Conservation (phyloP, 371 early-diverging fungal species). For the Zychaea mexicana region DNA sequence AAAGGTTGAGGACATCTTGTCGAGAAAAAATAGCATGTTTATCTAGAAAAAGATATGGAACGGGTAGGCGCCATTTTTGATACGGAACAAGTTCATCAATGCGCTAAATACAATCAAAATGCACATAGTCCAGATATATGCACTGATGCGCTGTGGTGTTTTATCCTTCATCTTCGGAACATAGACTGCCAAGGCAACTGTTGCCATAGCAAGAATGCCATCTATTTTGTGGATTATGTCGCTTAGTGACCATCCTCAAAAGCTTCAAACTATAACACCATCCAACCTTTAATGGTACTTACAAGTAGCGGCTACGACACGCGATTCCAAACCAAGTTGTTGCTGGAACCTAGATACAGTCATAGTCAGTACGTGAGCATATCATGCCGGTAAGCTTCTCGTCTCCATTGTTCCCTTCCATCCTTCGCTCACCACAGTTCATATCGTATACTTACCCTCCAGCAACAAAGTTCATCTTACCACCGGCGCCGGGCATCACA, state of each 20-base stretch:
- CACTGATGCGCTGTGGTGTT: conserved; percentile 54
- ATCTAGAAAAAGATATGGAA: conserved; percentile 65
- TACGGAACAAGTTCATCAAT: conserved; percentile 63
- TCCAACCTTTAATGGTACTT: conserved; percentile 32
- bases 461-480: conserved; percentile 68
- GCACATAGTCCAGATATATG: conserved; percentile 54
- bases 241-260: no score
- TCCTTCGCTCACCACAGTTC: no score
- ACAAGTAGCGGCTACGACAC: conserved; percentile 80
- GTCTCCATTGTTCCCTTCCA: background rate
- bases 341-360: conserved; percentile 66
- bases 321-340: conserved; percentile 80
- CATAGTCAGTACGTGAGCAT: no score
- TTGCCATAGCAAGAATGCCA: conserved; percentile 52
- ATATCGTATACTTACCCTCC: conserved; percentile 30
- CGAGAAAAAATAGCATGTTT: background rate
- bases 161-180: conserved; percentile 44
- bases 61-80: conserved; percentile 81
- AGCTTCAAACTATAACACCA: no score
- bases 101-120: conserved; percentile 66
- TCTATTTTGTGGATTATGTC: conserved; percentile 51
- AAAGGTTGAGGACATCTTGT: background rate
- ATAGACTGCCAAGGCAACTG: conserved; percentile 47
- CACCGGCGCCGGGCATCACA: conserved; percentile 56
- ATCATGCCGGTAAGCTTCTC: background rate